A percentile compares a stretch with the other conserved stretches of the same genome.
Evolutionary conservation across 495 filamentous ascomycete species (phyloP).

Genomic region (Aspergillus asperescens): DNA sequence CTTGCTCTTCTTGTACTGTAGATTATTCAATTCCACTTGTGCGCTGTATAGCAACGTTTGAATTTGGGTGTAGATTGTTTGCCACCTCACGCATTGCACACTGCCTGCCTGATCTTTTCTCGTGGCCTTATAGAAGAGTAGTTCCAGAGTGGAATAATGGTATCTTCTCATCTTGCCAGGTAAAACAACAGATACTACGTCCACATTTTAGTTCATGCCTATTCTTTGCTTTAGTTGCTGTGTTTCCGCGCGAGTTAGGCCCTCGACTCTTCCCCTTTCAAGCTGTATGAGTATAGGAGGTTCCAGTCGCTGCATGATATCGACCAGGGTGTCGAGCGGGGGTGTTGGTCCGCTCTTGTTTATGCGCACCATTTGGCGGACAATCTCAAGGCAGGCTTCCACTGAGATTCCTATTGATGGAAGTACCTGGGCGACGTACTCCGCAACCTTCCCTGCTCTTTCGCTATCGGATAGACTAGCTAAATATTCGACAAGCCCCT

Average conservation of each 20-base stretch:
- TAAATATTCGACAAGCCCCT: not conserved
- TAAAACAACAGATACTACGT: too few relatives aligned
- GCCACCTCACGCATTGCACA: too few relatives aligned
- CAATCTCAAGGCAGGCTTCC: conserved; percentile 3
- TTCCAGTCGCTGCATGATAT: conserved; percentile 34
- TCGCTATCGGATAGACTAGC: not conserved
- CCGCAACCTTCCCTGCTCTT: not conserved
- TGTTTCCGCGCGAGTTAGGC: conserved; percentile 34
- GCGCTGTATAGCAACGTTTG: conserved; percentile 12
- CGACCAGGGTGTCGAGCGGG: conserved; percentile 23
- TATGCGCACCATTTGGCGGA: conserved; percentile 11
- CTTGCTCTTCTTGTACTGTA: conserved; percentile 25
- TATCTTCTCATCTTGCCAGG: too few relatives aligned
- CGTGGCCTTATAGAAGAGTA: too few relatives aligned
- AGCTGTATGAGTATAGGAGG: conserved; percentile 42
- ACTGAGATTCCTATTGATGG: conserved; percentile 5
- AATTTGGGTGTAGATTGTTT: not conserved
- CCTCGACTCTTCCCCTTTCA: conserved; percentile 37
- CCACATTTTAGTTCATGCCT: conserved; percentile 16
- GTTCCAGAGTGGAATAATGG: too few relatives aligned
- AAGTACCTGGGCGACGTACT: conserved; percentile 16
- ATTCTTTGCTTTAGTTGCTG: conserved; percentile 26
- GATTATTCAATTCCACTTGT: conserved; percentile 25
- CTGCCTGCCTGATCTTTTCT: not conserved
- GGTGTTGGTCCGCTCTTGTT: conserved; percentile 24